Percentiles rank a stretch among this genome's conserved stretches.
These are phyloP conservation scores for Evernia prunastri DNA, from an alignment of 495 filamentous ascomycete species.

Conservation along the genomic window DNA sequence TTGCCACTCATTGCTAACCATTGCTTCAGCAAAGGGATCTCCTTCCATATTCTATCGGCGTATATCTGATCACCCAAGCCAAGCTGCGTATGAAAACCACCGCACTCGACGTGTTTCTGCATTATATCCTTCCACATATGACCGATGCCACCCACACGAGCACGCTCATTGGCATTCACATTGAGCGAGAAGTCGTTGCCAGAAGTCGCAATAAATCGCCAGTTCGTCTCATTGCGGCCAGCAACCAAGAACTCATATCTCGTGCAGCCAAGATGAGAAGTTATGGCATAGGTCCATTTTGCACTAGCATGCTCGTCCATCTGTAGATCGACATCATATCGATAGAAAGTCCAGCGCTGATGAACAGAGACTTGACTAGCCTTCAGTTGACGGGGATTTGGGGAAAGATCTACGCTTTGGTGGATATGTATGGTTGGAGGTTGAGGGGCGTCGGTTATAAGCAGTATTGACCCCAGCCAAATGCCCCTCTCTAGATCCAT, in stretches of 20 bases:
- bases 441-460: constrained; percentile 86
- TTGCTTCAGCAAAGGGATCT: constrained; percentile 84
- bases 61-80: constrained; percentile 93
- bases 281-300: constrained; percentile 98
- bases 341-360: constrained; percentile 90
- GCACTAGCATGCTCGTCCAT: constrained; percentile 80
- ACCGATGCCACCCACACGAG: constrained; percentile 76
- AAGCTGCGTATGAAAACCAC: constrained; percentile 89
- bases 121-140: constrained; percentile 99
- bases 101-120: constrained; percentile 93
- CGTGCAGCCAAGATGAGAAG: constrained; percentile 92
- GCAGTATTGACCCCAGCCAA: constrained; percentile 77
- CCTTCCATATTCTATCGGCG: constrained; percentile 93
- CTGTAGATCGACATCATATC: constrained; percentile 85
- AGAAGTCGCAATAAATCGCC: constrained; percentile 94
- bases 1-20: constrained; percentile 88
- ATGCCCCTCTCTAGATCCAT: constrained; percentile 90
- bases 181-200: constrained; percentile 91
- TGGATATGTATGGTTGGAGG: constrained; percentile 97
- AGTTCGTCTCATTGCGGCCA: constrained; percentile 79
- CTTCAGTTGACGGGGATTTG: constrained; percentile 85
- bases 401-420: constrained; percentile 80
- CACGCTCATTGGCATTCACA: constrained; percentile 76
- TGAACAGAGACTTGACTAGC: constrained; percentile 79
- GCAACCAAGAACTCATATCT: constrained; percentile 98